Evolutionary conservation across 108 stramenopile species (phyloP), one percentile per base, ranked within the genome.

Genomic region (Cylindrotheca closterium): DNA sequence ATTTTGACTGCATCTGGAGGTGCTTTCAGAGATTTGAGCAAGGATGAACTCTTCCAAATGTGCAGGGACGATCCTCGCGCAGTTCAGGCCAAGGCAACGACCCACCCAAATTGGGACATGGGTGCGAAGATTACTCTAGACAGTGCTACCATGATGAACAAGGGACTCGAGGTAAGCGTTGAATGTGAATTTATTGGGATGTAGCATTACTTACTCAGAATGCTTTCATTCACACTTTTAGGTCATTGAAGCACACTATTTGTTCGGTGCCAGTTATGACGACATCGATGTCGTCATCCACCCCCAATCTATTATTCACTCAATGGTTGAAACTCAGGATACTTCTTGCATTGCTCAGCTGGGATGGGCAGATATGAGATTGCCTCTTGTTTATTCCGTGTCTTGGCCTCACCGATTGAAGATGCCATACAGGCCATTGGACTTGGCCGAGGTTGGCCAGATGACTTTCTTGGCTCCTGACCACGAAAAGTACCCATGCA

Each of bases 121-220:
- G 91, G 91, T 55, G 91, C 91, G 62, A 93, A 93, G 74, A 98
- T 98, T 65, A 98, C 97, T 5, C 74, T 98, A 21, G 97, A 98
- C 71, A 91, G 88, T 65, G 97, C 97, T 29, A 98, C 97, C 17
- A 98, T 98, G 97, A 96, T 96, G 94, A 98, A 98, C 78, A 98
- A 98, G 85, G 97, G 97, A 7, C 74, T 97, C 63, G 96, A 97
- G 88, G 91, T 89, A 53, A 79, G 88, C 37, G 19, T 33, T 0
- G 27, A 1, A n/a, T n/a, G n/a, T n/a, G 37, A 47, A 24, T 25
- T 47, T 19, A 31, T 17, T 1, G 12, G 29, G 30, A 7, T 1
- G 24, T 7, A 7, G 47, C n/a, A 65, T 32, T 54, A 28, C 25
- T 34, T n/a, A 63, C 23, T 42, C n/a, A 42, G 4, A 50, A 10